Percentiles rank a stretch among this genome's conserved stretches.
Conservation (phyloP, 2,329 filamentous ascomycete genomes). For the Trichoderma hamatum region DNA sequence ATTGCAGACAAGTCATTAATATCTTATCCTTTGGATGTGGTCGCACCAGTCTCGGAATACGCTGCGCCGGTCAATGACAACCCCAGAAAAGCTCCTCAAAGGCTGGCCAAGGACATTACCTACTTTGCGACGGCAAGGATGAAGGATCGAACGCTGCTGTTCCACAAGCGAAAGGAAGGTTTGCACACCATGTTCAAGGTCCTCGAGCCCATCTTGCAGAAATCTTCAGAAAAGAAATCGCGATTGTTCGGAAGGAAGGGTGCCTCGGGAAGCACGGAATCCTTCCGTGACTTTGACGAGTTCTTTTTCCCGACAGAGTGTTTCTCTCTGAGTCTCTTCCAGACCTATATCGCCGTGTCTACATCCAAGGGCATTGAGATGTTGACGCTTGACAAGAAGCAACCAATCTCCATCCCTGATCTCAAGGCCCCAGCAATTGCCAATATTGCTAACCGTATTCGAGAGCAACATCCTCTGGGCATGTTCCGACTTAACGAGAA, state of each 20-base stretch:
- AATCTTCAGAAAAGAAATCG: conserved; percentile 80
- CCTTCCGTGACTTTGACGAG: conserved; percentile 97
- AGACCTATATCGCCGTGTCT: conserved; percentile 87
- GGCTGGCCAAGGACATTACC: conserved; percentile 87
- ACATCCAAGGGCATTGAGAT: conserved; percentile 94
- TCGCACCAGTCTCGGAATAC: conserved; percentile 66
- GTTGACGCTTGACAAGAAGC: conserved; percentile 95
- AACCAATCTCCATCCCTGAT: conserved; percentile 90
- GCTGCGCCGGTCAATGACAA: conserved; percentile 69
- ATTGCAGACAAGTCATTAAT: conserved; percentile 90
- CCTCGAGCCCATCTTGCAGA: conserved; percentile 92
- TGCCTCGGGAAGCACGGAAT: conserved; percentile 77
- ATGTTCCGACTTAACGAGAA: conserved; percentile 96
- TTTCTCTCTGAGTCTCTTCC: conserved; percentile 93
- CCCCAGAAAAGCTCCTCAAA: conserved; percentile 83
- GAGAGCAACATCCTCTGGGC: conserved; percentile 80
- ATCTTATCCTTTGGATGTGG: conserved; percentile 88
- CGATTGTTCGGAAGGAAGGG: conserved; percentile 63
- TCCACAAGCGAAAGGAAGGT: conserved; percentile 95
- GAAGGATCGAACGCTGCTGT: conserved; percentile 93
- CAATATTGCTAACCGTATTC: conserved; percentile 82
- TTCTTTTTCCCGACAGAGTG: conserved; percentile 98
- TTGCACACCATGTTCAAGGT: conserved; percentile 96
- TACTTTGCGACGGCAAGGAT: conserved; percentile 96
- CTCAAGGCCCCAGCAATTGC: conserved; percentile 76